A percentile compares a stretch with the other conserved stretches of the same genome.
These are phyloP conservation scores for Nitzschia palea DNA, from an alignment of 108 stramenopile genomes.

Conservation along the genomic window DNA sequence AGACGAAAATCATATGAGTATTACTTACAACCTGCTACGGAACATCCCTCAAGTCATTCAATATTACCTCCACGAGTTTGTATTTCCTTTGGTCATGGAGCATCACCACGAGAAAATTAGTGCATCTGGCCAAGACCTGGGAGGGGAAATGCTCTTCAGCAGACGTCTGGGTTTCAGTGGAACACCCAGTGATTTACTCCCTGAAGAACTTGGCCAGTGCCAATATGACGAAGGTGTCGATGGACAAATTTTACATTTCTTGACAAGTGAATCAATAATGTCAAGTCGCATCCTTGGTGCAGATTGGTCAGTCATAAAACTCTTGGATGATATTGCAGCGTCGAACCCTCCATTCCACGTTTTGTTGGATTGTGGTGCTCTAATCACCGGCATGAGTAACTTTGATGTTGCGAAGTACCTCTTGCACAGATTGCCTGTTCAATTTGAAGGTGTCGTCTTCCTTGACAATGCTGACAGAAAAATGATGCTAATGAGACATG, in stretches of 20 bases:
- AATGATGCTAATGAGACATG: constrained; percentile 89
- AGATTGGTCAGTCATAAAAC: constrained; percentile 78
- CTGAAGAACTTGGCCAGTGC: constrained; percentile 97
- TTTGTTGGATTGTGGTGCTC: constrained; percentile 95
- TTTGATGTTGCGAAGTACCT: constrained; percentile 94
- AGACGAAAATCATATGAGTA: constrained; percentile 93
- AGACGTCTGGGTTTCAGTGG: constrained; percentile 96
- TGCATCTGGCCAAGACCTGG: constrained; percentile 98
- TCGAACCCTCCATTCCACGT: constrained; percentile 86
- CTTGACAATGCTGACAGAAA: constrained; percentile 93
- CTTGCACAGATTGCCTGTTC: constrained; percentile 64
- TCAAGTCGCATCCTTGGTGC: constrained; percentile 58
- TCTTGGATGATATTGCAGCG: constrained; percentile 81
- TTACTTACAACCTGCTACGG: constrained; percentile 86
- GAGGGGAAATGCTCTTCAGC: constrained; percentile 96
- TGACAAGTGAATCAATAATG: constrained; percentile 89
- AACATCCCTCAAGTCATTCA: constrained; percentile 84
- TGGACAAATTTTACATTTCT: constrained; percentile 92
- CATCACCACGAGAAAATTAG: constrained; percentile 96
- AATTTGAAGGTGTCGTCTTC: constrained; percentile 94
- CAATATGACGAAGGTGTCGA: constrained; percentile 97
- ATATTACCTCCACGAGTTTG: constrained; percentile 90
- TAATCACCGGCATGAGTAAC: constrained; percentile 95
- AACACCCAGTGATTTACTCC: constrained; percentile 97
- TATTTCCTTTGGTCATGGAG: constrained; percentile 95